A percentile compares a stretch with the other conserved stretches of the same genome.
Evolutionary conservation across 2,329 filamentous ascomycete species (phyloP).

Genomic region (Lasiodiplodia theobromae): DNA sequence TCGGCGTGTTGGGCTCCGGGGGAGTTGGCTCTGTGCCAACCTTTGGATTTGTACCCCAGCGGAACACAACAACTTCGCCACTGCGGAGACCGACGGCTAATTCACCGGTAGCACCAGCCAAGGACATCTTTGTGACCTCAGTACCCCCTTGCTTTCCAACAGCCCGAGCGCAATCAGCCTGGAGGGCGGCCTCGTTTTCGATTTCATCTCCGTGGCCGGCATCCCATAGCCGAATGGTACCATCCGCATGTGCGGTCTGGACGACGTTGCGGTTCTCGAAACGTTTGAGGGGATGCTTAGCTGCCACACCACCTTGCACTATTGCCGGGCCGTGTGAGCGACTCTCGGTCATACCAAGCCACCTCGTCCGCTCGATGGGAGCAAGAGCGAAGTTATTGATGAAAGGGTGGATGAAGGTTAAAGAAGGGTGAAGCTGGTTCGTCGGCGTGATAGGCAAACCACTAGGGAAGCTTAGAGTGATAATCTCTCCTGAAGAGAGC

Average conservation of each 20-base stretch:
- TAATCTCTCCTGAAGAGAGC: conserved; percentile 84
- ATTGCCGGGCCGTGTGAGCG: conserved; percentile 79
- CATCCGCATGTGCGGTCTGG: conserved; percentile 87
- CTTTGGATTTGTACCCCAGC: conserved; percentile 83
- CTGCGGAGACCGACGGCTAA: conserved; percentile 79
- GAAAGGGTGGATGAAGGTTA: conserved; percentile 91
- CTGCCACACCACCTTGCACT: conserved; percentile 79
- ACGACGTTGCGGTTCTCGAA: conserved; percentile 86
- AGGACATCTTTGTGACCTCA: conserved; percentile 78
- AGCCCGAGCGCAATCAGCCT: conserved; percentile 85
- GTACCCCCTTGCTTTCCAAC: conserved; percentile 80
- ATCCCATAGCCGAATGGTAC: conserved; percentile 92
- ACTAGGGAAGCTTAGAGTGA: conserved; percentile 90
- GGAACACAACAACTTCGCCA: conserved; percentile 87
- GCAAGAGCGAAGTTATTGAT: conserved; percentile 76
- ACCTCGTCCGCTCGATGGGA: conserved; percentile 77
- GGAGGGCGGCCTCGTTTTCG: conserved; percentile 81
- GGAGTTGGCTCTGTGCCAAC: conserved; percentile 68
- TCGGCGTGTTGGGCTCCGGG: conserved; percentile 54
- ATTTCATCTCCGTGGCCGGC: conserved; percentile 90
- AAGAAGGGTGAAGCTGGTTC: conserved; percentile 86
- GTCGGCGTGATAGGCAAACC: conserved; percentile 91
- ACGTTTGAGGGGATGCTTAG: conserved; percentile 71
- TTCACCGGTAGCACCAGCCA: conserved; percentile 83
- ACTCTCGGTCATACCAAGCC: conserved; percentile 90